Conservation (phyloP, 2,329 filamentous ascomycete species). For the Pseudogymnoascus sp. region DNA sequence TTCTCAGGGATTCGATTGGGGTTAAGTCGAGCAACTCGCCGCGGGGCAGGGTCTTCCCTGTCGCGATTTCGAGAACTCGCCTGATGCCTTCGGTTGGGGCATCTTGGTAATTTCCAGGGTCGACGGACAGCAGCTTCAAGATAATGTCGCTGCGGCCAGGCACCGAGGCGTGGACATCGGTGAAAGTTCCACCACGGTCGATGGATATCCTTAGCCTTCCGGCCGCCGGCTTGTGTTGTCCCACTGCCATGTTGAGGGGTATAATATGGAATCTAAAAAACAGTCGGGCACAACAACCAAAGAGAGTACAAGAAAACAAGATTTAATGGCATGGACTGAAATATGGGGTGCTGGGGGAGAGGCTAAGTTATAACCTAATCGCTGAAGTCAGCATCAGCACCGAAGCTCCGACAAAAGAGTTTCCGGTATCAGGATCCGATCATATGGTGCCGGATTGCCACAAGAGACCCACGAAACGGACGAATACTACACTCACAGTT, state of each 20-base stretch:
- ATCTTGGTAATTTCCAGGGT: constrained; percentile 60
- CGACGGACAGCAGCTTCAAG: constrained; percentile 67
- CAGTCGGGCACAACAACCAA: background rate
- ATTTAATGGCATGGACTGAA: constrained; percentile 1
- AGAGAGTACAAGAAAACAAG: background rate
- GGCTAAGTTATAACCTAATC: constrained; percentile 5
- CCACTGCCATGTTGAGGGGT: constrained; percentile 4
- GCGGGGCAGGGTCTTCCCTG: constrained; percentile 48
- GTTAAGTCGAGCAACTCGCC: constrained; percentile 53
- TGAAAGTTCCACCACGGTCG: constrained; percentile 61
- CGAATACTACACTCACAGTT: background rate
- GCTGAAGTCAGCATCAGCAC: background rate
- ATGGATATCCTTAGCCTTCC: constrained; percentile 6
- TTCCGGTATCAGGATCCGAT: background rate
- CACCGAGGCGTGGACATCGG: constrained; percentile 57
- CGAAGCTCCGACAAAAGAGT: background rate
- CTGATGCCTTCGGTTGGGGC: constrained; percentile 60
- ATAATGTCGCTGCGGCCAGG: constrained; percentile 56
- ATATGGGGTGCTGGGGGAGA: constrained; percentile 3
- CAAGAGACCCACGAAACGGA: background rate
- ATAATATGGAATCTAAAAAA: background rate
- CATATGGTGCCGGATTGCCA: background rate
- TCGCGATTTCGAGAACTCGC: constrained; percentile 51
- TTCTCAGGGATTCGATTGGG: constrained; percentile 59
- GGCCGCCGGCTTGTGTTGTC: background rate